These are phyloP conservation scores for Alternaria novae-zelandiae DNA, from an alignment of 2,329 filamentous ascomycete species.

Conservation along the genomic window DNA sequence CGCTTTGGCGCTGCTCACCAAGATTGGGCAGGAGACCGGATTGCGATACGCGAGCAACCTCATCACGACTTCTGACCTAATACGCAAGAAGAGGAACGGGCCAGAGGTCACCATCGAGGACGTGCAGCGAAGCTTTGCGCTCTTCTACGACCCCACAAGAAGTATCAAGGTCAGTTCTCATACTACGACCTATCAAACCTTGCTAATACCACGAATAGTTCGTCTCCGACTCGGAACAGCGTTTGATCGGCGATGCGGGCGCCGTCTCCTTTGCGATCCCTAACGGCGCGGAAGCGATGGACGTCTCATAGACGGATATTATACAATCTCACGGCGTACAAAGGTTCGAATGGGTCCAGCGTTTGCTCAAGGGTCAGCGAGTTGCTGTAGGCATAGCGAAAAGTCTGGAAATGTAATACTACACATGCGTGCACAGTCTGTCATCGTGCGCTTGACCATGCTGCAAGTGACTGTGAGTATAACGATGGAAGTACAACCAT, in stretches of 20 bases:
- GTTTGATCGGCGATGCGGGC: constrained; percentile 88
- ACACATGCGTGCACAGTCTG: not conserved
- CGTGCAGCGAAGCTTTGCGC: constrained; percentile 88
- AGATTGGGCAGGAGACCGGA: constrained; percentile 92
- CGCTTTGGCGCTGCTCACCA: constrained; percentile 89
- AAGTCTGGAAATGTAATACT: constrained; percentile 7
- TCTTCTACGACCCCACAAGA: constrained; percentile 89
- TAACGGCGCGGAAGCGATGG: constrained; percentile 71
- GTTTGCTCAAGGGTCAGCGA: constrained; percentile 18
- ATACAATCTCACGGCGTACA: constrained; percentile 24
- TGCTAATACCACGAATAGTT: constrained; percentile 59
- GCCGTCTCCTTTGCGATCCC: constrained; percentile 70
- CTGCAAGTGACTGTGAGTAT: not conserved
- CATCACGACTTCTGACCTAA: constrained; percentile 90
- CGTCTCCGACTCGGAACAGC: constrained; percentile 86
- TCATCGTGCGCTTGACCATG: not conserved
- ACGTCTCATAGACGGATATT: constrained; percentile 60
- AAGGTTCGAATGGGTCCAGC: constrained; percentile 27
- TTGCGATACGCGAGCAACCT: constrained; percentile 97
- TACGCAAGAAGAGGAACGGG: constrained; percentile 82
- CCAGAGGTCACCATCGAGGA: constrained; percentile 86
- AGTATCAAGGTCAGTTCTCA: constrained; percentile 69
- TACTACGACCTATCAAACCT: not conserved
- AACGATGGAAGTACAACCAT: not conserved
- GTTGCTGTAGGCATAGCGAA: constrained; percentile 4